Evolutionary conservation across 768 basidiomycete genomes (phyloP).

Genomic region (Boletus coccyginus): DNA sequence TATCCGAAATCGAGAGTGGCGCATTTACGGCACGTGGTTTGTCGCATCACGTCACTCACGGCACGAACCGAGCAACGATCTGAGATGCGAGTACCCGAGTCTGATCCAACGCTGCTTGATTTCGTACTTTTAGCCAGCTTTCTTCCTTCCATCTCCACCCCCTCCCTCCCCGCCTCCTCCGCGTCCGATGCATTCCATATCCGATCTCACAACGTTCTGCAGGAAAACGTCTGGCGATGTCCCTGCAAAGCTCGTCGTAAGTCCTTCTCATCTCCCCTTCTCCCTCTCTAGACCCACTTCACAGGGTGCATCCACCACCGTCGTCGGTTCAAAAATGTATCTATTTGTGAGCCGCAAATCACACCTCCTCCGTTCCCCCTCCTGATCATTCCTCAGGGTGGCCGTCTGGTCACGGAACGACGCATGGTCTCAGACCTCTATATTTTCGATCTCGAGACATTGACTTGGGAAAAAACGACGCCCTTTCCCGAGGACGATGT

Average conservation of each 20-base stretch:
- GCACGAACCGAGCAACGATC: conserved; percentile 27
- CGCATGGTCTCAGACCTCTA: conserved; percentile 91
- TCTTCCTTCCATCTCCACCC: conserved; percentile 8
- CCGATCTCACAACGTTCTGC: conserved; percentile 85
- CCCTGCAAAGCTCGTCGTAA: conserved; percentile 82
- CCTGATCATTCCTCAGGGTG: conserved; percentile 54
- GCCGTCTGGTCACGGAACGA: conserved; percentile 80
- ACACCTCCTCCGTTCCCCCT: neutral
- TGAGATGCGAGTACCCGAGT: conserved; percentile 22
- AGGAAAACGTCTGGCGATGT: conserved; percentile 83
- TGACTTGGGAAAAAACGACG: conserved; percentile 72
- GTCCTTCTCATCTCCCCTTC: conserved; percentile 27
- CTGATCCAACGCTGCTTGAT: conserved; percentile 13
- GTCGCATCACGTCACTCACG: conserved; percentile 16
- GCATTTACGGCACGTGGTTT: conserved; percentile 15
- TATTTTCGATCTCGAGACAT: conserved; percentile 79
- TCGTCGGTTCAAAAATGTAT: conserved; percentile 84
- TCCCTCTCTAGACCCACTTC: neutral
- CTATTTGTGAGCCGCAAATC: conserved; percentile 63
- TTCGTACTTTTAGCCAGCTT: conserved; percentile 20
- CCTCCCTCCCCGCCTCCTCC: conserved; percentile 1
- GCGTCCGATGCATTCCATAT: conserved; percentile 68
- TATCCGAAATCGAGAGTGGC: conserved; percentile 8
- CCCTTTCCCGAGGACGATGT: conserved; percentile 62
- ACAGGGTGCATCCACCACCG: conserved; percentile 88